Percentiles rank a stretch among this genome's conserved stretches.
phyloP scores from a whole-genome alignment of 176 grass and related monocot species.

The Musa beccarii region DNA sequence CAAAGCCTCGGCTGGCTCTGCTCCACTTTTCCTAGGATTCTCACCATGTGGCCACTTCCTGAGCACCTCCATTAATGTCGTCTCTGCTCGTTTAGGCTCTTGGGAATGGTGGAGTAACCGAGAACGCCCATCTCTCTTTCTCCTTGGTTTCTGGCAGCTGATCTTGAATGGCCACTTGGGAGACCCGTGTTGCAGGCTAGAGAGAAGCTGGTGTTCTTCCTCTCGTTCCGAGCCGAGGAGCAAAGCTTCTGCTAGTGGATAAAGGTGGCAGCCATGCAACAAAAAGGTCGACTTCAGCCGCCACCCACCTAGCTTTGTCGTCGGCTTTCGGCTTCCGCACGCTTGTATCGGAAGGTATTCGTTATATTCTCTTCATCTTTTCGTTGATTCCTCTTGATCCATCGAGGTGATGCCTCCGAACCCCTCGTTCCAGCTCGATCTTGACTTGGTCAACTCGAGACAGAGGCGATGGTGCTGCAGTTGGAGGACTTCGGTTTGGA shows the following conservation, averaged over 20 bases:
- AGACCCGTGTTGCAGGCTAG: background rate
- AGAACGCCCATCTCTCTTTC: background rate
- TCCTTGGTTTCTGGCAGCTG: conserved; percentile 6
- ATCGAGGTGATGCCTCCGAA: background rate
- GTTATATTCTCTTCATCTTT: background rate
- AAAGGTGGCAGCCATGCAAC: too few species aligned
- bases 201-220: too few species aligned
- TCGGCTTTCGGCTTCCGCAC: background rate
- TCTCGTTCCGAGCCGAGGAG: background rate
- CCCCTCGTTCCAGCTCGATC: conserved; percentile 1
- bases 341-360: background rate
- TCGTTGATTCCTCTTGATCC: conserved; percentile 6
- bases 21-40: background rate
- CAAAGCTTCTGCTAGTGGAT: background rate
- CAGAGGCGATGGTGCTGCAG: conserved; percentile 26
- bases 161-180: background rate
- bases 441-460: conserved; percentile 17
- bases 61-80: background rate
- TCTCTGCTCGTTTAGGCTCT: background rate
- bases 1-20: background rate
- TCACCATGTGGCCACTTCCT: conserved; percentile 4
- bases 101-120: background rate
- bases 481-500: conserved; percentile 36
- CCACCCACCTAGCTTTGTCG: background rate
- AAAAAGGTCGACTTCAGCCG: too few species aligned